Base-by-base conservation (phyloP, 2,329 filamentous ascomycete genomes). In the Thelonectria blattea region DNA sequence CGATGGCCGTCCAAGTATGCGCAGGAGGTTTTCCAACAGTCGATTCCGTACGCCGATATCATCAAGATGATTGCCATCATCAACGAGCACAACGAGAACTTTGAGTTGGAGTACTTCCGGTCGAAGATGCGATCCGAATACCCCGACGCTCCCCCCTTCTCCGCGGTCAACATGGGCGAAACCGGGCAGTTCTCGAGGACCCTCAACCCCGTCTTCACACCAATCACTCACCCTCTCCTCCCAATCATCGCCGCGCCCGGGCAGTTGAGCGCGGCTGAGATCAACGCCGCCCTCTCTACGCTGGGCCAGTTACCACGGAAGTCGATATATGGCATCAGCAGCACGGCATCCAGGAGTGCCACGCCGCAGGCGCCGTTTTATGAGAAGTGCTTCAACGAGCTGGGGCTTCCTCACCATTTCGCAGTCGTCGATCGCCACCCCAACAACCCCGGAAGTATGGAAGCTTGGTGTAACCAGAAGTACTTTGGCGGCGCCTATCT, bases 41-140 rank as follows among this genome's bases (percentile, higher is more conserved):
- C 90, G 9, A 85, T 85, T 48, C 85, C 86, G 60, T 92, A 93
- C 67, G 90, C 90, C 48, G 91, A 96, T 73, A 91, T 96, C 58
- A 88, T 96, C 71, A 96, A 95, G 79, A 95, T 96, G 91, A 95
- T 95, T 70, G 88, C 90, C 32, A 89, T 93, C 71, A 91, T 92
- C 71, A 89, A 88, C 72, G 89, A 90, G 42, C 88, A 91, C 72
- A 91, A 93, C 71, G 91, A 93, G 68, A 95, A 96, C 75, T 95
- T 96, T 72, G 91, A 96, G 77, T 83, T 96, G 34, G 92, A 96
- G 75, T 93, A 93, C 75, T 96, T 96, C 77, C 88, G 92, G 30
- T 92, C 91, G 11, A 85, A 88, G 65, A 88, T 95, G 72, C 87
- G 87, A 70, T 80, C 84, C 30, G 86, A 89, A 63, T 88, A 90